Evolutionary conservation across 306 rosid species (phyloP).

Genomic region (Inga oerstediana): DNA sequence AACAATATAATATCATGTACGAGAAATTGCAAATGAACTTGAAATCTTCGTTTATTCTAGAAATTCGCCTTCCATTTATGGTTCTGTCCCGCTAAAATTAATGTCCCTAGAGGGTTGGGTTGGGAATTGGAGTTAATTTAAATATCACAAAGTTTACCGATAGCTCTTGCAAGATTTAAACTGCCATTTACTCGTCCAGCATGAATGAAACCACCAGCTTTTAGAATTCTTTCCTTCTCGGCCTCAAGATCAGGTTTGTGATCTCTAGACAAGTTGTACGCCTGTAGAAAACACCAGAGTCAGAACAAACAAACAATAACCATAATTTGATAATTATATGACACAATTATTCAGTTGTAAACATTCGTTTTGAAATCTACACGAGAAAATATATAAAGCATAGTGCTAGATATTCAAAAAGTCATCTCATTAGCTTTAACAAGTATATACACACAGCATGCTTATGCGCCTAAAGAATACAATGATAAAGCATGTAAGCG

Average conservation of each 20-base stretch:
- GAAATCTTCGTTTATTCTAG: background rate
- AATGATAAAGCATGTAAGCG: background rate
- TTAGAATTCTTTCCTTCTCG: constrained; percentile 86
- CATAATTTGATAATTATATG: background rate
- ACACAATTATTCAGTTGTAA: background rate
- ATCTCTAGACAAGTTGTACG: constrained; percentile 80
- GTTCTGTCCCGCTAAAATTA: constrained; percentile 5
- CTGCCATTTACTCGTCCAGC: constrained; percentile 96
- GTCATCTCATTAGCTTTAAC: background rate
- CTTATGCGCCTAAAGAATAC: background rate
- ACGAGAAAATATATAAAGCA: background rate
- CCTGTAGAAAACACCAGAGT: constrained; percentile 50
- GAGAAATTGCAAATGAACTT: background rate
- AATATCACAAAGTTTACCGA: constrained; percentile 48
- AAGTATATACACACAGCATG: background rate
- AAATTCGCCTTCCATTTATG: constrained; percentile 10
- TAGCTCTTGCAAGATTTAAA: constrained; percentile 94
- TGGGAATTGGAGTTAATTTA: background rate
- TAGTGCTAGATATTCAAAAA: background rate
- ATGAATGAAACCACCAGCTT: constrained; percentile 94
- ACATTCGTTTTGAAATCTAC: background rate
- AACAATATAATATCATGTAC: too few species aligned
- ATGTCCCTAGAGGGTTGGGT: background rate
- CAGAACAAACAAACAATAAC: constrained; percentile 3
- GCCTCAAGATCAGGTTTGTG: constrained; percentile 89